phyloP scores from a whole-genome alignment of 208 protist species.

The Acanthamoeba sp. region DNA sequence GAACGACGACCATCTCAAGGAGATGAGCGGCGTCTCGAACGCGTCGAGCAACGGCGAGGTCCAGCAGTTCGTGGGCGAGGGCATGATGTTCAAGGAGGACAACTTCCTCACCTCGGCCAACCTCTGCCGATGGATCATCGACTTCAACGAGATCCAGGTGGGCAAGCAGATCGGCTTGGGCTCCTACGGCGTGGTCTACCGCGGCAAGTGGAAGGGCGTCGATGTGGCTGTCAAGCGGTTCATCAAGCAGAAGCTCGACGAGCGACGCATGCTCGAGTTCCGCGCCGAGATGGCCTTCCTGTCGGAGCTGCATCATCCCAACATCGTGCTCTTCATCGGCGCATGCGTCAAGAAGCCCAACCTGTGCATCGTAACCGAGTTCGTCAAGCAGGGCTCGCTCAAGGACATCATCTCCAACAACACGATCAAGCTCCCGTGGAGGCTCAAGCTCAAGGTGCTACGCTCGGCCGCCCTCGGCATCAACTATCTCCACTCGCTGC shows the following conservation, averaged over 20 bases:
- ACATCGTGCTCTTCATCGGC: conserved; percentile 75
- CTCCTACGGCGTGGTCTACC: conserved; percentile 65
- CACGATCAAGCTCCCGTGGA: conserved; percentile 76
- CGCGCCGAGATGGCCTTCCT: conserved; percentile 75
- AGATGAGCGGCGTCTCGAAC: background rate
- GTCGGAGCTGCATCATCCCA: conserved; percentile 69
- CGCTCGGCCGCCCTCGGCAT: conserved; percentile 80
- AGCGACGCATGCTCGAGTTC: conserved; percentile 60
- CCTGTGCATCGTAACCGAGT: conserved; percentile 76
- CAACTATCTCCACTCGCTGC: conserved; percentile 86
- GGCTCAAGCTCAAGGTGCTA: conserved; percentile 57
- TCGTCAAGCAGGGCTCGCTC: conserved; percentile 62
- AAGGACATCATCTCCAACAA: conserved; percentile 60
- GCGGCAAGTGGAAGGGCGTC: conserved; percentile 68
- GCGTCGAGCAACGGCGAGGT: background rate
- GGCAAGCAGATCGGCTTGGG: conserved; percentile 57
- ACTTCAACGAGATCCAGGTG: conserved; percentile 59
- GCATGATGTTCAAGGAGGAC: conserved; percentile 58
- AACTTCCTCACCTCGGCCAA: conserved; percentile 72
- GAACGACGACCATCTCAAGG: background rate
- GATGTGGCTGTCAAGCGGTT: conserved; percentile 72
- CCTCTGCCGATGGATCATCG: conserved; percentile 69
- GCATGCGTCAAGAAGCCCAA: conserved; percentile 70
- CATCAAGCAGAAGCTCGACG: conserved; percentile 73
- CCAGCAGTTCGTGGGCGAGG: conserved; percentile 35